Base-by-base conservation (phyloP, 805 yeast species). In the Ogataea chonburiensis region DNA sequence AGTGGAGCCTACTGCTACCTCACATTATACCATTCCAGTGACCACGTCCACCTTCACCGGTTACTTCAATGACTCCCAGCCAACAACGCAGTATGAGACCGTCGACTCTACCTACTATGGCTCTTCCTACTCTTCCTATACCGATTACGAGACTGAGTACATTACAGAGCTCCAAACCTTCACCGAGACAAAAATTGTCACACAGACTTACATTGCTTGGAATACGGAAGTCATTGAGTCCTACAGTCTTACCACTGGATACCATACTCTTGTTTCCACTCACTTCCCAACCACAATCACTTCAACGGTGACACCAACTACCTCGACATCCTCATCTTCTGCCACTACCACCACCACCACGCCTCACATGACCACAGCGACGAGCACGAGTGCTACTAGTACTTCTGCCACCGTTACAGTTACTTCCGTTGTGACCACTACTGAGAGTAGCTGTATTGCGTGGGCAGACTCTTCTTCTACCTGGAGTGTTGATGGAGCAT, bases 131-230 rank as follows among this genome's bases (percentile, higher is more conserved):
- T 18, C 37, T 5, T 21, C 17, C 7, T 40, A 22, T 31, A 40
- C 46, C 15, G 40, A 29, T 17, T 34, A 33, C 15, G 22, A 29
- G 3, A 16, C 22, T 7, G 25, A 33, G 3, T 30, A 23, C 9
- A n/a, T 30, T 15, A 40, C 45, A 12, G 10, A 24, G 17, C 35
- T 22, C 31, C 5, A 30, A 4, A 47, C 47, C 9, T 8, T 13
- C 5, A 16, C 7, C 15, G 17, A 27, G 3, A 30, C 24, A 7
- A 14, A 32, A 3, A 34, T 38, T 12, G 40, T 42, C 17, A 43
- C 53, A 11, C 27, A 28, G 5, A 45, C 47, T 7, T 47, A 45
- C 31, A 26, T 42, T 30, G 40, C 31, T 10, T 45, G 43, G 45
- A 30, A 40, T 10, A 37, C 42, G 7, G 23, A 31, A 3, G 38